phyloP scores from a whole-genome alignment of 2,329 filamentous ascomycete species.

The Fusarium compactum region DNA sequence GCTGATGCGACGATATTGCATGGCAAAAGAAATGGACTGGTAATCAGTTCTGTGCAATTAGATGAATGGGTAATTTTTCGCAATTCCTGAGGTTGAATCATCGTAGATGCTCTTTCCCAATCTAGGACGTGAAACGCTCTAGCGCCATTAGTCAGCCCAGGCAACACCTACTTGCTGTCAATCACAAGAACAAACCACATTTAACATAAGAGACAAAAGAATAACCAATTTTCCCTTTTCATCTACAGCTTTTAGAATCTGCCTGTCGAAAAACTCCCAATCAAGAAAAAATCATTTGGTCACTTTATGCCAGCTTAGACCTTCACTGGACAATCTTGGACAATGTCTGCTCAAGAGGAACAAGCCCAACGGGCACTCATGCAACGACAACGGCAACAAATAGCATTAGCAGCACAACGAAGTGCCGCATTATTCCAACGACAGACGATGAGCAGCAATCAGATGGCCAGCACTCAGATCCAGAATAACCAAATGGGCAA shows the following conservation, averaged over 20 bases:
- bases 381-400: neutral
- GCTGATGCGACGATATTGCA: neutral
- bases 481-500: neutral
- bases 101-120: neutral
- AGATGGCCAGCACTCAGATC: too few relatives aligned
- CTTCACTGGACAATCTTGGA: neutral
- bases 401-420: neutral
- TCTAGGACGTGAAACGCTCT: neutral
- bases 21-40: neutral
- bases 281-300: neutral
- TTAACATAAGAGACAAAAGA: too few relatives aligned
- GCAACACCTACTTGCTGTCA: neutral
- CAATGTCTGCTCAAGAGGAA: neutral
- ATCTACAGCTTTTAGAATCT: too few relatives aligned
- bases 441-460: neutral
- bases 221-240: too few relatives aligned
- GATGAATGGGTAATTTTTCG: neutral
- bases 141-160: neutral
- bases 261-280: too few relatives aligned
- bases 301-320: neutral
- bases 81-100: too few relatives aligned
- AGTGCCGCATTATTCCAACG: neutral
- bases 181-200: too few relatives aligned
- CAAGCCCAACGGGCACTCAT: neutral
- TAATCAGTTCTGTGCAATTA: neutral